These are phyloP conservation scores for Hypoxylon lienhwacheense DNA, from an alignment of 495 filamentous ascomycete species.

Conservation along the genomic window DNA sequence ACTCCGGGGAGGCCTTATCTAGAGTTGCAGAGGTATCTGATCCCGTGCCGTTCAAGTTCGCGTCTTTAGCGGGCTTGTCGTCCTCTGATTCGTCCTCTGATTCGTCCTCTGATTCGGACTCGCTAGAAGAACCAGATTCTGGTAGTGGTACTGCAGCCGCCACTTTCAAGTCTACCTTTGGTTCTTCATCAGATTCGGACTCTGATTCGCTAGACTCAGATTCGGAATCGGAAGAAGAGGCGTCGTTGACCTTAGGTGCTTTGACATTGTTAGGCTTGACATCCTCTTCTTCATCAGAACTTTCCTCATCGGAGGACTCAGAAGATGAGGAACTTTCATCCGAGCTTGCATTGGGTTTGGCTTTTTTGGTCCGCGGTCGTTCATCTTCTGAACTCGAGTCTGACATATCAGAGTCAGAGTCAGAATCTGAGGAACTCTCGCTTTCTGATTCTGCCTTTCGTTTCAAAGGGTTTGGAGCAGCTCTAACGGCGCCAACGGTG, in stretches of 20 bases:
- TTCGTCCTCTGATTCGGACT: conserved; percentile 36
- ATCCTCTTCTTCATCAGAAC: conserved; percentile 42
- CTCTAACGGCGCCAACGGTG: conserved; percentile 31
- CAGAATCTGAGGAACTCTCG: conserved; percentile 49
- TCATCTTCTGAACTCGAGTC: conserved; percentile 38
- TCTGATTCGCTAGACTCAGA: conserved; percentile 49
- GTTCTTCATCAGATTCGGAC: conserved; percentile 40
- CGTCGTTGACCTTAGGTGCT: conserved; percentile 33
- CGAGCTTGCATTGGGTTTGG: conserved; percentile 36
- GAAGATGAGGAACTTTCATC: conserved; percentile 36
- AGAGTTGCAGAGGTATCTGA: conserved; percentile 49
- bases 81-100: conserved; percentile 46
- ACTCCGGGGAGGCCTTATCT: conserved; percentile 46
- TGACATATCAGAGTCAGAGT: conserved; percentile 42
- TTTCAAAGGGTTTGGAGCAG: conserved; percentile 54
- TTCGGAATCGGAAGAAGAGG: conserved; percentile 47
- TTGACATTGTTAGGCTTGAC: conserved; percentile 22
- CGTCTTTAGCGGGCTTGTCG: conserved; percentile 34
- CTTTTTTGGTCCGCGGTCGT: conserved; percentile 44
- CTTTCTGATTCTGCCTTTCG: conserved; percentile 62
- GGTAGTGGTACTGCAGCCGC: conserved; percentile 54
- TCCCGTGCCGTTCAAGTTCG: conserved; percentile 11
- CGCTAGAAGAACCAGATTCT: conserved; percentile 45
- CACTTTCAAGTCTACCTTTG: conserved; percentile 48
- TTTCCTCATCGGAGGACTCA: conserved; percentile 45